These are phyloP conservation scores for Plasmodium ovale DNA, from an alignment of 169 alveolate species.

Conservation along the genomic window DNA sequence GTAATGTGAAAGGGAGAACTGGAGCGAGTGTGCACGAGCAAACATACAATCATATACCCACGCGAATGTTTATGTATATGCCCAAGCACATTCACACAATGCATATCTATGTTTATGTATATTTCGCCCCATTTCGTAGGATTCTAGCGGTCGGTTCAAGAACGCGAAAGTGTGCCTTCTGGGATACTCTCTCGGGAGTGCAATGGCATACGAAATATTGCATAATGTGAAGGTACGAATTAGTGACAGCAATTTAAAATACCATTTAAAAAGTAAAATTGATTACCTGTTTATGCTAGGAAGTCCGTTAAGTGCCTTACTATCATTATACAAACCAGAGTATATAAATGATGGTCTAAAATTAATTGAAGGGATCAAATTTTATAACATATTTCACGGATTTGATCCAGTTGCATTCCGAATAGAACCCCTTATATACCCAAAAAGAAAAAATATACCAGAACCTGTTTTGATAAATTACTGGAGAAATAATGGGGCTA, in stretches of 20 bases:
- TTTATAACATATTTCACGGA: constrained; percentile 89
- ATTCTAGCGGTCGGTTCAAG: constrained; percentile 83
- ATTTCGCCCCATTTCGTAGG: constrained; percentile 33
- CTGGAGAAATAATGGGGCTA: constrained; percentile 89
- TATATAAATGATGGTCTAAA: constrained; percentile 81
- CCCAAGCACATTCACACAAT: not conserved
- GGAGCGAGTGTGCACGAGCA: not conserved
- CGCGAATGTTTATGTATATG: not conserved
- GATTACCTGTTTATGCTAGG: constrained; percentile 89
- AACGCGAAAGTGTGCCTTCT: constrained; percentile 85
- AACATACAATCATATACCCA: not conserved
- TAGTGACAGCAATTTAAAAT: constrained; percentile 55
- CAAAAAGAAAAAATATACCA: constrained; percentile 81
- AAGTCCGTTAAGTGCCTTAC: constrained; percentile 87
- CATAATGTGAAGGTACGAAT: constrained; percentile 68
- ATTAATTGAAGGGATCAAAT: constrained; percentile 80
- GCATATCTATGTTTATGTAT: not conserved
- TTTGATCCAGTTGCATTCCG: constrained; percentile 90
- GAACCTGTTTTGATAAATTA: constrained; percentile 88
- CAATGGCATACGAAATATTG: constrained; percentile 86
- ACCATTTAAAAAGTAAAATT: constrained; percentile 82
- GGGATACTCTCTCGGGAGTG: constrained; percentile 90
- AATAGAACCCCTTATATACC: constrained; percentile 87
- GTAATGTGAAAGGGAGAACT: constrained; percentile 66
- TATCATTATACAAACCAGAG: constrained; percentile 84